Base-by-base conservation (phyloP, 2,329 filamentous ascomycete genomes). In the Fusarium paranaense region DNA sequence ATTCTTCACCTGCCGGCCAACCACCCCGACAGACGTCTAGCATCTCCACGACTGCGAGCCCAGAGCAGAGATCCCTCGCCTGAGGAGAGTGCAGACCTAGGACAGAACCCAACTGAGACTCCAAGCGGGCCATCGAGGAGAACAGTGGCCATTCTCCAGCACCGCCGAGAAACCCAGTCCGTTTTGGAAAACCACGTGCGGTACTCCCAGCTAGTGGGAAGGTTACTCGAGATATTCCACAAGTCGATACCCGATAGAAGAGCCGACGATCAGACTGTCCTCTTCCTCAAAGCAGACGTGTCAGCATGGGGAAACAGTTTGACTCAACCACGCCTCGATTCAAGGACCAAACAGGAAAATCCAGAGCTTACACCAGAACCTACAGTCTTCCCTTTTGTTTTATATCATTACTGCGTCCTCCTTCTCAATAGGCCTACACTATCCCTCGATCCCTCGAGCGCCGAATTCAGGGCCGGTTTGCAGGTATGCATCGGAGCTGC, bases 361-460 rank as follows among this genome's bases (percentile, higher is more conserved):
- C 35, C 7, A n/a, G 33, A 32, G 18, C 38, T 54, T 56, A 16
- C 22, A 54, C 52, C 38, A 22, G 20, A 54, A 67, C 38, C 32
- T 66, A 67, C 58, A 35, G 64, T 30, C 2, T 81, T 81, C 59
- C 80, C 82, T 50, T 73, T 76, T 13, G 74, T 81, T 13, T 67
- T 79, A 7, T 80, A 83, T 60, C 77, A 82, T 38, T 79, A 83
- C 52, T 68, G 81, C 2, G 69, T 81, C 11, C 73, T 84, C 33
- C 66, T 82, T 22, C 76, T 82, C 20, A 80, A 83, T 30, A 75
- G 82, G 2, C 82, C 82, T 1, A 82, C 78, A 7, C 73, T 84
- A 3, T 84, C 82, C 2, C 71, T 83, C 2, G n/a, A 71, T 61
- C 32, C 75, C 66, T 58, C 74, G 67, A 22, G 69, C 62, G 32